Conservation (phyloP, 148 eudicot species). For the Rhododendron griersonianum region DNA sequence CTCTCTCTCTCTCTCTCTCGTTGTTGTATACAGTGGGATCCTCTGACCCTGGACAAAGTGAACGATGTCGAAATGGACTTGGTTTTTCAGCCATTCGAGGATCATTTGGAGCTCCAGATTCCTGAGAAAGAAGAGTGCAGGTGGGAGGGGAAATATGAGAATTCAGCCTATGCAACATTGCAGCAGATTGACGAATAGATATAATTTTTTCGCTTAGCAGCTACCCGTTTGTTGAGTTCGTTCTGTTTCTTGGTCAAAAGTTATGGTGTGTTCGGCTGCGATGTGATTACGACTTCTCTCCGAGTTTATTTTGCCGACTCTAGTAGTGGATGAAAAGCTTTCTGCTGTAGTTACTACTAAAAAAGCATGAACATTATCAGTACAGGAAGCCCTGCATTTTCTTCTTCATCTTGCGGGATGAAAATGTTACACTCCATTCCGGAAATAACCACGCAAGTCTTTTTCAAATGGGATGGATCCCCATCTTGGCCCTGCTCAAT, state of each 20-base stretch:
- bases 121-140: constrained; percentile 64
- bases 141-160: constrained; percentile 92
- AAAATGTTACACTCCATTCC: too few relatives aligned
- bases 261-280: neutral
- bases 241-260: neutral
- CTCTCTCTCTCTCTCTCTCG: neutral
- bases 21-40: constrained; percentile 73
- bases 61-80: constrained; percentile 44
- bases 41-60: constrained; percentile 66
- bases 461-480: too few relatives aligned
- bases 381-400: neutral
- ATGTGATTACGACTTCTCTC: neutral
- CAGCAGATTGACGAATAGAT: constrained; percentile 9
- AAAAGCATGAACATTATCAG: neutral
- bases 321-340: neutral
- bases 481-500: too few relatives aligned
- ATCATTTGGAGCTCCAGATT: constrained; percentile 72
- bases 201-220: neutral
- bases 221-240: neutral
- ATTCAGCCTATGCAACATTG: constrained; percentile 43
- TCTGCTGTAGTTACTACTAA: neutral
- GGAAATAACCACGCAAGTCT: too few relatives aligned
- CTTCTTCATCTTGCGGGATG: neutral
- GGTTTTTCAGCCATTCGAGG: constrained; percentile 64
- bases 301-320: neutral